These are phyloP conservation scores for Ricinus communis DNA, from an alignment of 345 rosid species.

Conservation along the genomic window DNA sequence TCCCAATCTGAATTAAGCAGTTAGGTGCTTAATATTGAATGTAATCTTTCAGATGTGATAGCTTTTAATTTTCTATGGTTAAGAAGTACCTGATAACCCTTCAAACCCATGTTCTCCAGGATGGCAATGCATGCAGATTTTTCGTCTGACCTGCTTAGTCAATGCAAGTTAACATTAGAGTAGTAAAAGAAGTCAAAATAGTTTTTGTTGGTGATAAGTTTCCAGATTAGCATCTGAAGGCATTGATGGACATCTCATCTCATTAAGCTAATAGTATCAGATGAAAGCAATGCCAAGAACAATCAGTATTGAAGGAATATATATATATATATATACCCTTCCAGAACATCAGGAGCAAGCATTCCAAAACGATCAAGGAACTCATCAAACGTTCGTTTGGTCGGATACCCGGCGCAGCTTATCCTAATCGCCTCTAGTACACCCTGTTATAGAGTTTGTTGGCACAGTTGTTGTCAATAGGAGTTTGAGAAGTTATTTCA, in stretches of 20 bases:
- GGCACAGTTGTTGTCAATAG: background rate
- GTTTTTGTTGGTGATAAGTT: background rate
- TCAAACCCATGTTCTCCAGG: constrained; percentile 55
- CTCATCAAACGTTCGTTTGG: constrained; percentile 72
- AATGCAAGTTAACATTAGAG: background rate
- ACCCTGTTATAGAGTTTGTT: constrained; percentile 27
- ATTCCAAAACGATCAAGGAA: constrained; percentile 80
- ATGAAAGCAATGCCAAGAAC: background rate
- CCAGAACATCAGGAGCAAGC: constrained; percentile 60
- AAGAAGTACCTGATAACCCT: constrained; percentile 62
- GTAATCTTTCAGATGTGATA: background rate
- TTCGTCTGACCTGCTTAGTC: constrained; percentile 49
- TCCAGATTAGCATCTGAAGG: background rate
- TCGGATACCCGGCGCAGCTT: constrained; percentile 87
- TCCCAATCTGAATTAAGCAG: constrained; percentile 55
- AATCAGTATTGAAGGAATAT: background rate
- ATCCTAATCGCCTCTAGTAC: constrained; percentile 78
- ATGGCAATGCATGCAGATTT: constrained; percentile 52
- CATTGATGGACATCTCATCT: background rate
- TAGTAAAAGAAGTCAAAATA: background rate
- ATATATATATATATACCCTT: constrained; percentile 43
- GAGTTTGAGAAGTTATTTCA: background rate
- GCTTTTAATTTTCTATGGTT: background rate
- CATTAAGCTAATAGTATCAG: background rate
- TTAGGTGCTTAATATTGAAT: background rate